These are phyloP conservation scores for Prunus mume DNA, from an alignment of 306 rosid genomes.

Conservation along the genomic window DNA sequence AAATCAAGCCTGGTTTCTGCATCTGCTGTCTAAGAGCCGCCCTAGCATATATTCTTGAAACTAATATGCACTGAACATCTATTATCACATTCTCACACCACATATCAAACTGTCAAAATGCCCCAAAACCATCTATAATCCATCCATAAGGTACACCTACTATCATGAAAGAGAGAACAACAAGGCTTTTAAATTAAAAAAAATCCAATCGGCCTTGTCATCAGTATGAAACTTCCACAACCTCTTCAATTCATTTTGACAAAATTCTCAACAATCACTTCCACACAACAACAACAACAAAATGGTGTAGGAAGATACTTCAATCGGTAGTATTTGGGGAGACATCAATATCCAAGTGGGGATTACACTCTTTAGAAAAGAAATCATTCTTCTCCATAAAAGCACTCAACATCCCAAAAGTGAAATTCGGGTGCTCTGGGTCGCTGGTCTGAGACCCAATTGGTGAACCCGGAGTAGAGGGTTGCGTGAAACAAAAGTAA, in stretches of 20 bases:
- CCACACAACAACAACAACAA: slow-evolving; percentile 4
- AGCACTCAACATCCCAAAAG: slow-evolving; percentile 45
- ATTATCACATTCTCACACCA: not conserved
- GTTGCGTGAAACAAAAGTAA: slow-evolving; percentile 55
- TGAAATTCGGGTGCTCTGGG: slow-evolving; percentile 60
- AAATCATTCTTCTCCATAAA: slow-evolving; percentile 71
- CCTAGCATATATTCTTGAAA: not conserved
- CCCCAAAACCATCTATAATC: not conserved
- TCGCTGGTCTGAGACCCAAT: slow-evolving; percentile 43
- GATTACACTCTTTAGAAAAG: slow-evolving; percentile 65
- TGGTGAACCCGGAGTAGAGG: slow-evolving; percentile 44
- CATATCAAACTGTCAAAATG: not conserved
- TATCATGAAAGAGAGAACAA: not conserved
- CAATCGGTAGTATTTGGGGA: not conserved
- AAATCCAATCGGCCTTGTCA: slow-evolving; percentile 4
- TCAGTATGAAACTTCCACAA: not conserved
- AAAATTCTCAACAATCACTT: not conserved
- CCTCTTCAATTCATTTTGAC: slow-evolving; percentile 1
- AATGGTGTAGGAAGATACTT: not conserved
- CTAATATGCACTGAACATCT: not conserved
- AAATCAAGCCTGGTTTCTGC: not conserved
- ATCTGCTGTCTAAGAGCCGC: not conserved
- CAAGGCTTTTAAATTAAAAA: not conserved
- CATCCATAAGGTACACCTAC: not conserved
- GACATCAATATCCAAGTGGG: slow-evolving; percentile 41